These are phyloP conservation scores for Liriodendron chinense DNA, from an alignment of 164 flowering plant genomes.

Conservation along the genomic window DNA sequence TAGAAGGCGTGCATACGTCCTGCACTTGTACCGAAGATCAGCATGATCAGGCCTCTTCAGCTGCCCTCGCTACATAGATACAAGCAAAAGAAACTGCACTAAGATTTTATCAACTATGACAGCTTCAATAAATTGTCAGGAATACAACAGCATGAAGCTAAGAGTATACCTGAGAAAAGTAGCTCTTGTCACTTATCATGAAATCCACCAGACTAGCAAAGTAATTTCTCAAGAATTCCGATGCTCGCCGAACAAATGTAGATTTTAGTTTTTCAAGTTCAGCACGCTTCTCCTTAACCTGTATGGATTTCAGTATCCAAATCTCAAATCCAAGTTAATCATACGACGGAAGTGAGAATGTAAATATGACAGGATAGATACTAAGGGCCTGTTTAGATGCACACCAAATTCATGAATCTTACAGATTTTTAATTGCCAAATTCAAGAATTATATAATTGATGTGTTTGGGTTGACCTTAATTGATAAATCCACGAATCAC, in stretches of 20 bases:
- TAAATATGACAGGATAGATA: too few species aligned
- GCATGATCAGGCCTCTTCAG: conserved; percentile 99
- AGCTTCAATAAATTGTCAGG: neutral
- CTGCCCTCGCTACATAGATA: conserved; percentile 75
- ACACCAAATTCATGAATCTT: too few species aligned
- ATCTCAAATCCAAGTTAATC: neutral
- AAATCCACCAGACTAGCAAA: conserved; percentile 96
- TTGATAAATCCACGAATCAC: too few species aligned
- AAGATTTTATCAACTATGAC: conserved; percentile 3
- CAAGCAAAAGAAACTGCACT: conserved; percentile 11
- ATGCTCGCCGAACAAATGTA: conserved; percentile 87
- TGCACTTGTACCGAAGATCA: conserved; percentile 93
- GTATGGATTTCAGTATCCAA: conserved; percentile 17
- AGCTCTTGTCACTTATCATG: conserved; percentile 96
- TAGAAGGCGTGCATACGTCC: conserved; percentile 98
- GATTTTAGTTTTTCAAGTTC: conserved; percentile 84
- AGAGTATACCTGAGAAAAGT: conserved; percentile 81
- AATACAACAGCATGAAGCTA: conserved; percentile 6
- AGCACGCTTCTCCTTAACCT: conserved; percentile 90
- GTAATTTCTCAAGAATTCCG: conserved; percentile 92
- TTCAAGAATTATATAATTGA: too few species aligned
- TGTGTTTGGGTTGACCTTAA: too few species aligned
- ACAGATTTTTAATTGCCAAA: too few species aligned
- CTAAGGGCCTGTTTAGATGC: too few species aligned
- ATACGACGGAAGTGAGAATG: too few species aligned